Conservation (phyloP, 2,329 filamentous ascomycete species). For the Thermothelomyces thermophilus region DNA sequence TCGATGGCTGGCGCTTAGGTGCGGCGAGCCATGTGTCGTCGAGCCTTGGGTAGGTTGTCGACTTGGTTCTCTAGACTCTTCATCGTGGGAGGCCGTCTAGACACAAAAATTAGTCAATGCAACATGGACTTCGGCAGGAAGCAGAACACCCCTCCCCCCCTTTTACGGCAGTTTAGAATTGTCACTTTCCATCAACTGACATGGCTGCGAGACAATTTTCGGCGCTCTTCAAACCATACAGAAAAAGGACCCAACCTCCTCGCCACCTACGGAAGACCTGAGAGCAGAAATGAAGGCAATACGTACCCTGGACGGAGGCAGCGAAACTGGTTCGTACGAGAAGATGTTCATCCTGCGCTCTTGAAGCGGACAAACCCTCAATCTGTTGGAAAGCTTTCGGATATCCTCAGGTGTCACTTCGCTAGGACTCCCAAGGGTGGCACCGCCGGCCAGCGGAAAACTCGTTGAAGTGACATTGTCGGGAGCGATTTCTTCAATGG, state of each 20-base stretch:
- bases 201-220: neutral
- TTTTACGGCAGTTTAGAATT: neutral
- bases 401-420: conserved; percentile 57
- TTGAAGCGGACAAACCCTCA: conserved; percentile 72
- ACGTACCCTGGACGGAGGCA: conserved; percentile 77
- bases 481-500: conserved; percentile 63
- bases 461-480: conserved; percentile 27
- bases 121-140: no score
- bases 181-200: conserved; percentile 1
- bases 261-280: neutral
- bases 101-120: conserved; percentile 18
- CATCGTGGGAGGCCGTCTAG: conserved; percentile 55
- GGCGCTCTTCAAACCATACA: no score
- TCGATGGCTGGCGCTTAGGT: conserved; percentile 51
- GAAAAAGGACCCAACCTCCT: no score
- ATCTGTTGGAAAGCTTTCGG: conserved; percentile 61
- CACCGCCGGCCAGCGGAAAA: conserved; percentile 21
- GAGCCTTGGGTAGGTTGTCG: conserved; percentile 59
- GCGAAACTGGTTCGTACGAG: conserved; percentile 82
- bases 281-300: neutral
- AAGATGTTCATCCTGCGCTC: conserved; percentile 78
- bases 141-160: no score
- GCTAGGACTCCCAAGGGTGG: conserved; percentile 30
- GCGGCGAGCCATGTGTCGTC: conserved; percentile 58
- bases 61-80: conserved; percentile 53